These are phyloP conservation scores for Chaetothyriales sp. DNA, from an alignment of 2,329 filamentous ascomycete genomes.

Conservation along the genomic window DNA sequence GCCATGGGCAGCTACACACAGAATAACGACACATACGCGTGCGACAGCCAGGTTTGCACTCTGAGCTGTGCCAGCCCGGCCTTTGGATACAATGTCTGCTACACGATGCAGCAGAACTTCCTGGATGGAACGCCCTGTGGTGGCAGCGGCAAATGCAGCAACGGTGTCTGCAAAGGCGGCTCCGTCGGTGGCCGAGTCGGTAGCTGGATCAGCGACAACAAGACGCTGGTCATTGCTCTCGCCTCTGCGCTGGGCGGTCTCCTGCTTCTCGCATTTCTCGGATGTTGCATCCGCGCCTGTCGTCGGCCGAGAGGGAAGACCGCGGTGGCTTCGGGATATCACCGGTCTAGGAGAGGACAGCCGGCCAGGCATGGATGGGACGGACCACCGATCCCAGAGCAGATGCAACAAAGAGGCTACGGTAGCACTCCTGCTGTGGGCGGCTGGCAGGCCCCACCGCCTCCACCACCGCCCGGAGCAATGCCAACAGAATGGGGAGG, in stretches of 20 bases:
- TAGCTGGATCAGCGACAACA: constrained; percentile 63
- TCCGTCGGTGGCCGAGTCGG: constrained; percentile 54
- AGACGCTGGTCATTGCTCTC: constrained; percentile 68
- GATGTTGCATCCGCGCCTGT: constrained; percentile 49
- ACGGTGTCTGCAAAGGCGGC: constrained; percentile 61
- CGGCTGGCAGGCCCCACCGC: not conserved
- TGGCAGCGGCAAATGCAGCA: constrained; percentile 62
- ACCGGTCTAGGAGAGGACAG: not conserved
- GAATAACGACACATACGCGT: constrained; percentile 66
- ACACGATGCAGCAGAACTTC: constrained; percentile 74
- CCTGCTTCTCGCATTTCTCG: constrained; percentile 51
- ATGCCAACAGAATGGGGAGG: constrained; percentile 4
- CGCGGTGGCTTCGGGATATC: constrained; percentile 2
- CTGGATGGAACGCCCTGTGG: constrained; percentile 78
- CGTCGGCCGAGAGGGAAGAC: constrained; percentile 17
- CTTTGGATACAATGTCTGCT: constrained; percentile 52
- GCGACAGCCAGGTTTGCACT: constrained; percentile 55
- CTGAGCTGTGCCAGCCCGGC: constrained; percentile 60
- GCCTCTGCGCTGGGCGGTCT: constrained; percentile 56
- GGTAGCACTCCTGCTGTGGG: constrained; percentile 5
- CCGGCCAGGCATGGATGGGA: constrained; percentile 10
- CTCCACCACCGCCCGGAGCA: constrained; percentile 2
- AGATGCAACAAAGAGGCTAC: constrained; percentile 15
- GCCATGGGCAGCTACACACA: constrained; percentile 62
- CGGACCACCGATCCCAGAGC: constrained; percentile 13